Evolutionary conservation across 2,329 filamentous ascomycete genomes (phyloP).

Genomic region (Aureobasidium namibiae): DNA sequence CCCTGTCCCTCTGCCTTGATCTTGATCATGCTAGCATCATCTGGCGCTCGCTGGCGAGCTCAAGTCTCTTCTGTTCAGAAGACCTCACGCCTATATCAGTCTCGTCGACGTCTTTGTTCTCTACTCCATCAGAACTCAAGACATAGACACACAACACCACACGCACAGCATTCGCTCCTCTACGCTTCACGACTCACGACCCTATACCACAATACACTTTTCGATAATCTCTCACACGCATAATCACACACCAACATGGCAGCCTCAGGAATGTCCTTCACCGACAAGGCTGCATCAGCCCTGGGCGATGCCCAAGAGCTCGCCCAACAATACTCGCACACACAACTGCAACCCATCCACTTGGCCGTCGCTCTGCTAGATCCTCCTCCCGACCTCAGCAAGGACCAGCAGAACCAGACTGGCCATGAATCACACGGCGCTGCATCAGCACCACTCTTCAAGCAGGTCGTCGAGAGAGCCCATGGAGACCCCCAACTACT

Average conservation of each 20-base stretch:
- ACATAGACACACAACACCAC: neutral
- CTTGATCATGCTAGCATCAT: neutral
- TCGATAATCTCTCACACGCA: neutral
- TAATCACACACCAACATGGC: neutral
- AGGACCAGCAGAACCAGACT: constrained; percentile 62
- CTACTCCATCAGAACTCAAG: neutral
- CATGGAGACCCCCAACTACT: constrained; percentile 87
- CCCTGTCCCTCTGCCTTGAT: neutral
- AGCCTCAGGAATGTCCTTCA: constrained; percentile 64
- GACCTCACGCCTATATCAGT: neutral
- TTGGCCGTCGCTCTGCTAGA: constrained; percentile 76
- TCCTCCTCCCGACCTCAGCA: constrained; percentile 62
- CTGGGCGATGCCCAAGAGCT: constrained; percentile 81
- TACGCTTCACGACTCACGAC: constrained; percentile 12
- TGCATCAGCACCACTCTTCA: constrained; percentile 67
- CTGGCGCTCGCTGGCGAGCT: neutral
- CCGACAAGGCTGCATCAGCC: constrained; percentile 83
- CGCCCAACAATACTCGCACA: constrained; percentile 82
- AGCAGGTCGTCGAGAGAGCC: constrained; percentile 87
- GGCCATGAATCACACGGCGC: constrained; percentile 58
- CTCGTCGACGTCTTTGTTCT: neutral
- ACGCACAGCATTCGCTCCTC: neutral
- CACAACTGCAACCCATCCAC: constrained; percentile 83
- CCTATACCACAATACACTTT: neutral
- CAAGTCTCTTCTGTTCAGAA: neutral